Evolutionary conservation across 176 grass and related monocot genomes (phyloP), one percentile per base, ranked within the genome.

Genomic region (Elaeis guineensis): DNA sequence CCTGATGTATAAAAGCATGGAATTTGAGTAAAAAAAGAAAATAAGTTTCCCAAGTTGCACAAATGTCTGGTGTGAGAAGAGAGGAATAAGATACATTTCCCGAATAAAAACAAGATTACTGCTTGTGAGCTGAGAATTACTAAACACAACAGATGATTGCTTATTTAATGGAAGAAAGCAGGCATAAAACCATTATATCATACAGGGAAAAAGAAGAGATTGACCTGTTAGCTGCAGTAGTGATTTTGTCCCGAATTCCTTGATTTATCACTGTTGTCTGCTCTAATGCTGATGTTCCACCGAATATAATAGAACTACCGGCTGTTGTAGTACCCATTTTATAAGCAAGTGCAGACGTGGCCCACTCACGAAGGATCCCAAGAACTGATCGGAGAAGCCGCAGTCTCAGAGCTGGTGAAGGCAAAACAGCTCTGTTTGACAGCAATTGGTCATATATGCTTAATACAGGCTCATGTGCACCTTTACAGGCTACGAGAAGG

Each of bases 331-430:
- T 8, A 61, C 30, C 58, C 25, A 61, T 32, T 19, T 18, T 29
- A 60, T 29, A 16, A 6, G 58, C 22, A 60, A 60, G 24, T 17
- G 24, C 23, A 61, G 58, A 61, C 3, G 2, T 6, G 39, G 58
- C 17, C 58, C 58, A 61, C 17, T 61, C 58, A 61, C 7, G 25
- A 32, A 61, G 58, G 58, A 61, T 32, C 4, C n/a, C 8, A 19
- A 61, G 58, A 6, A 39, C 17, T 18, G 58, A 61, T 32, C n/a
- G 58, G 30, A 61, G 58, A 61, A 61, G 58, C 4, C 58, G 58
- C 26, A 61, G 1, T 19, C 25, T 61, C 16, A 61, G 25, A n/a
- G 24, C 32, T 35, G 28, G 8, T 32, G 58, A 61, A 61, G 58
- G n/a, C 26, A 61, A 39, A 32, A 61, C n/a, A 30, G 58, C 26